These are phyloP conservation scores for Cucurbita maxima DNA, from an alignment of 306 rosid species.

Conservation along the genomic window DNA sequence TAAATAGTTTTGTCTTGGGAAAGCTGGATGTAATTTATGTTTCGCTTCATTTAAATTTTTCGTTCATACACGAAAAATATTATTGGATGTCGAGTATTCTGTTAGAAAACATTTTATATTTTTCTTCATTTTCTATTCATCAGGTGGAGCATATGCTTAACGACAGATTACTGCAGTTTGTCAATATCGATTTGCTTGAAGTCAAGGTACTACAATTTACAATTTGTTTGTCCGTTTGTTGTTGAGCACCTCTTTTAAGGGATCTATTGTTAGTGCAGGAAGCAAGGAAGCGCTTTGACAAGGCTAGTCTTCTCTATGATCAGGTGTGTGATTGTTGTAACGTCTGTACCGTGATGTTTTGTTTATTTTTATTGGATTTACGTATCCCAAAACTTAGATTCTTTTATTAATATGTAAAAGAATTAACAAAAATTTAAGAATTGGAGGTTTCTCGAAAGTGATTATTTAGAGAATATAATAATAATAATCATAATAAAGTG, in stretches of 20 bases:
- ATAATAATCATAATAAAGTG: background rate
- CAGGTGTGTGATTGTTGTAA: conserved; percentile 43
- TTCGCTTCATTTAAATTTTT: background rate
- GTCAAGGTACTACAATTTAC: conserved; percentile 63
- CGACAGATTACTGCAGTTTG: conserved; percentile 94
- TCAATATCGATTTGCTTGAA: conserved; percentile 79
- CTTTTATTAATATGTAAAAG: background rate
- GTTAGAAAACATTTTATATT: background rate
- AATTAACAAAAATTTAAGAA: background rate
- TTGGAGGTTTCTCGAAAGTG: background rate
- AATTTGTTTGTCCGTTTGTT: conserved; percentile 1
- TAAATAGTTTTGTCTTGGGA: background rate
- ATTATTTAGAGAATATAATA: background rate
- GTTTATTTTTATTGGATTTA: conserved; percentile 5
- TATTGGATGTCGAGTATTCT: background rate
- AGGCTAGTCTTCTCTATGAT: conserved; percentile 92
- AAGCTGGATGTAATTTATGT: background rate
- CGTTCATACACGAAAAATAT: background rate
- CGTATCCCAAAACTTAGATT: background rate
- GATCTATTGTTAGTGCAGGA: conserved; percentile 60
- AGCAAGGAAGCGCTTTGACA: conserved; percentile 95
- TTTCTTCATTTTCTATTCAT: conserved; percentile 3
- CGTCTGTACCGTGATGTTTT: background rate
- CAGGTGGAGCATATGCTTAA: conserved; percentile 98
- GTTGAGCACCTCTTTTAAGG: conserved; percentile 15